Percentiles rank a stretch among this genome's conserved stretches.
These are phyloP conservation scores for Sicyos baderoa DNA, from an alignment of 306 rosid genomes.

Conservation along the genomic window DNA sequence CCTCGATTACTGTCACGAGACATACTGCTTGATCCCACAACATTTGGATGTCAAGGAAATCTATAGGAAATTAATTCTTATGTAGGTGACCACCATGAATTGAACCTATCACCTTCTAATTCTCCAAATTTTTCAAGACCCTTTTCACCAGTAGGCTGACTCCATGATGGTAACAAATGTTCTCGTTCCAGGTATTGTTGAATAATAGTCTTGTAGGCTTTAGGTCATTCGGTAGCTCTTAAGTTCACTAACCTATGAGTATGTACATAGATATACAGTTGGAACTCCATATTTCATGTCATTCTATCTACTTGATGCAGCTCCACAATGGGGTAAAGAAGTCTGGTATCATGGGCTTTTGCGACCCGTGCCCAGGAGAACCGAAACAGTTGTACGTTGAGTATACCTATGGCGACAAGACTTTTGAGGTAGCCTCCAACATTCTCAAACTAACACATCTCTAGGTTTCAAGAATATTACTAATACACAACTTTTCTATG, in stretches of 20 bases:
- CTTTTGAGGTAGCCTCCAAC: slow-evolving; percentile 41
- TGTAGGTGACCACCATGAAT: too few relatives aligned
- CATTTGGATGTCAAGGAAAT: too few relatives aligned
- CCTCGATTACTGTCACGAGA: too few relatives aligned
- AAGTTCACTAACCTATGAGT: background rate
- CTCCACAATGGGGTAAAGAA: slow-evolving; percentile 87
- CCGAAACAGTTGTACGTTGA: slow-evolving; percentile 60
- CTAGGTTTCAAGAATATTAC: background rate
- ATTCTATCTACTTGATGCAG: slow-evolving; percentile 40
- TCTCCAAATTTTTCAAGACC: too few relatives aligned
- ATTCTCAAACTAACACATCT: background rate
- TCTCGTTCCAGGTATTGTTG: too few relatives aligned
- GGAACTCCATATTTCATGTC: background rate
- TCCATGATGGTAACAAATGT: too few relatives aligned
- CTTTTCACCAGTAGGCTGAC: too few relatives aligned
- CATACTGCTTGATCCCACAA: too few relatives aligned
- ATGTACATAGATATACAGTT: background rate
- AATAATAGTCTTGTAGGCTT: background rate
- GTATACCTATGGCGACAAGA: slow-evolving; percentile 48
- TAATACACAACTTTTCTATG: slow-evolving; percentile 12
- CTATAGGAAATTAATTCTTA: too few relatives aligned
- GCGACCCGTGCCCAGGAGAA: slow-evolving; percentile 89
- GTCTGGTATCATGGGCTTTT: slow-evolving; percentile 95
- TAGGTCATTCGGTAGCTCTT: background rate
- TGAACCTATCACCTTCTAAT: too few relatives aligned